A percentile compares a stretch with the other conserved stretches of the same genome.
These are phyloP conservation scores for Galeopsis tetrahit DNA, from an alignment of 257 asterid species.

Conservation along the genomic window DNA sequence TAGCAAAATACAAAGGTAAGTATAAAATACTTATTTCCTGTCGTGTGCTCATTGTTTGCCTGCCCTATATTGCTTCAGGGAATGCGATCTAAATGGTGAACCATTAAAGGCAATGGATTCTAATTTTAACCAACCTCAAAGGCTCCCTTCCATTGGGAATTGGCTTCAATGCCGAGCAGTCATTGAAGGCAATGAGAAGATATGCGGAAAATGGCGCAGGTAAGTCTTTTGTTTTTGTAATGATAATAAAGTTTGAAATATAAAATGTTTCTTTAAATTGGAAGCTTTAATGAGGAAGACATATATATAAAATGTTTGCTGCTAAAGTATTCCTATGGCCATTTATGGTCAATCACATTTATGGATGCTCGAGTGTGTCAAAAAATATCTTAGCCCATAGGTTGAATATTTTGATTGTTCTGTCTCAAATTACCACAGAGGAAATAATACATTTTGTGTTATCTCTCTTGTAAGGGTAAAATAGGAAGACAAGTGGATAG, in stretches of 20 bases:
- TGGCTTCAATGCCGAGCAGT: slow-evolving; percentile 88
- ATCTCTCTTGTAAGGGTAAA: too few relatives aligned
- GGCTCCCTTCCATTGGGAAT: slow-evolving; percentile 56
- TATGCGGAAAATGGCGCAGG: slow-evolving; percentile 97
- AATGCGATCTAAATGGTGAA: slow-evolving; percentile 47
- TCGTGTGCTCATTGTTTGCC: too few relatives aligned
- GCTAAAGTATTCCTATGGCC: neutral
- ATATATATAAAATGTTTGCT: neutral
- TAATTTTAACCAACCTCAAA: slow-evolving; percentile 22
- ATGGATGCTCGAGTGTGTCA: slow-evolving; percentile 11
- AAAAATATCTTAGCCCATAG: neutral
- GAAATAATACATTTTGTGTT: too few relatives aligned
- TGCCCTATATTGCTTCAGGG: slow-evolving; percentile 48
- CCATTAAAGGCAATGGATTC: slow-evolving; percentile 48
- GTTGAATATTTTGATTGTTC: too few relatives aligned
- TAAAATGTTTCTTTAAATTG: neutral
- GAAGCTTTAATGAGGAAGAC: slow-evolving; percentile 12
- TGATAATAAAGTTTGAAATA: neutral
- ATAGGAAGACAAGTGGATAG: too few relatives aligned
- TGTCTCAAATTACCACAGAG: too few relatives aligned
- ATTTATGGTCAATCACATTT: slow-evolving; percentile 3
- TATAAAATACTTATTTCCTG: too few relatives aligned
- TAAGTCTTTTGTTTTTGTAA: slow-evolving; percentile 23
- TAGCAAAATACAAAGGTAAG: too few relatives aligned
- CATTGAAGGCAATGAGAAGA: slow-evolving; percentile 62